These are phyloP conservation scores for Lentinula sp. DNA, from an alignment of 768 basidiomycete genomes.

Conservation along the genomic window DNA sequence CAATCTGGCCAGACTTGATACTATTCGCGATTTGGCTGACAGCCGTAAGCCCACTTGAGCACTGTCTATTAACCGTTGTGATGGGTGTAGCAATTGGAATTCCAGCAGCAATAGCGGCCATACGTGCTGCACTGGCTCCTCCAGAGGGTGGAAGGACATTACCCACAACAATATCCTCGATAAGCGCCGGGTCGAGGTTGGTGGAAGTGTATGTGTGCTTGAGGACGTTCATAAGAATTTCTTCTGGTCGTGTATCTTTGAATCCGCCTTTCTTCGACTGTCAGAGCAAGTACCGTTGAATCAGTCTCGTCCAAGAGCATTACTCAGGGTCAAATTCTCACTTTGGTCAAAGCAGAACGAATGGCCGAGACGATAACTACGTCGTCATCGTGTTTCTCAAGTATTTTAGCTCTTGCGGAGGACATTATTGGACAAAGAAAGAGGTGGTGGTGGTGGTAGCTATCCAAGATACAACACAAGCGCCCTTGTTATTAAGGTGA, in stretches of 20 bases:
- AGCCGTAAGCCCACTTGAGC: constrained; percentile 81
- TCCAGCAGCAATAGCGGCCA: constrained; percentile 82
- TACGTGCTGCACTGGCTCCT: constrained; percentile 76
- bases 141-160: constrained; percentile 87
- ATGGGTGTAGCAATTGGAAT: constrained; percentile 72
- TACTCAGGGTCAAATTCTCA: constrained; percentile 21
- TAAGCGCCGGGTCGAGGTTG: constrained; percentile 71
- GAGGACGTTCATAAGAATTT: constrained; percentile 72
- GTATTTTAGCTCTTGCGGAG: constrained; percentile 45
- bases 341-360: constrained; percentile 91
- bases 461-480: background rate
- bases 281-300: constrained; percentile 7
- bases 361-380: constrained; percentile 88
- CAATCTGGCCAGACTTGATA: constrained; percentile 75
- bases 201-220: constrained; percentile 64
- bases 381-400: constrained; percentile 75
- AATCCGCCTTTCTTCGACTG: constrained; percentile 84
- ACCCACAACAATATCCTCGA: constrained; percentile 82
- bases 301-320: background rate
- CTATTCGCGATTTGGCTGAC: constrained; percentile 79
- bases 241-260: constrained; percentile 84
- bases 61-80: constrained; percentile 87
- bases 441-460: background rate
- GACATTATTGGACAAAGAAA: constrained; percentile 20
- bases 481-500: background rate